These are phyloP conservation scores for Limonomyces culmigenus DNA, from an alignment of 1,284 basidiomycete species.

Conservation along the genomic window DNA sequence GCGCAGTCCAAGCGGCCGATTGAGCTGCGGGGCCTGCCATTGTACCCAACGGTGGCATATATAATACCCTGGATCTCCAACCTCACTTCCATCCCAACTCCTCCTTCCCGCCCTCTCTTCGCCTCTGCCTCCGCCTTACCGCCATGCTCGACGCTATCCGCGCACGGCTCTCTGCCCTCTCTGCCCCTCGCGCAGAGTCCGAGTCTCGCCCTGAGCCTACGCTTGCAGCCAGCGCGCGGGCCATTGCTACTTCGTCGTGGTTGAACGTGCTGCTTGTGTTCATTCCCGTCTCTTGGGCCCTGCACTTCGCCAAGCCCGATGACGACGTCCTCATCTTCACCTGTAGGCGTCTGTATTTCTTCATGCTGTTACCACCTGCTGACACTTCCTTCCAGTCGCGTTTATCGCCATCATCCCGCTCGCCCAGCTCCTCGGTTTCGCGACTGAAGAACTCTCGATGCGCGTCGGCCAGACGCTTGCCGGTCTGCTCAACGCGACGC, in stretches of 20 bases:
- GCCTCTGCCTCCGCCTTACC: too few species aligned
- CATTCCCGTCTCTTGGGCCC: constrained; percentile 66
- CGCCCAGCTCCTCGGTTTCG: constrained; percentile 71
- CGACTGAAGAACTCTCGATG: constrained; percentile 76
- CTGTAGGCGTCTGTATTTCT: constrained; percentile 26
- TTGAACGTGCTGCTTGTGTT: constrained; percentile 47
- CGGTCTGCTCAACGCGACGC: constrained; percentile 73
- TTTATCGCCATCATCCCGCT: constrained; percentile 61
- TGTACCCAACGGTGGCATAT: too few species aligned
- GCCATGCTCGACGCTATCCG: too few species aligned
- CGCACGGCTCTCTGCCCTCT: too few species aligned
- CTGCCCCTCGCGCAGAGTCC: too few species aligned
- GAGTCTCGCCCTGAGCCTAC: constrained; percentile 28
- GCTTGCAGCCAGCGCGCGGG: constrained; percentile 22
- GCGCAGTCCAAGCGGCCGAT: too few species aligned
- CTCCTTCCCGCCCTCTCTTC: too few species aligned
- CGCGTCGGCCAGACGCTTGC: constrained; percentile 76
- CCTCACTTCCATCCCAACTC: too few species aligned
- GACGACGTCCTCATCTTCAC: constrained; percentile 49
- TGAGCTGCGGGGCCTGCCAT: too few species aligned
- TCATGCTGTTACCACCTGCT: not conserved
- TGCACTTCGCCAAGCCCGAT: constrained; percentile 38
- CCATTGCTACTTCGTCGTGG: constrained; percentile 36
- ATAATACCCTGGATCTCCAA: too few species aligned
- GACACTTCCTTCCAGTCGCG: constrained; percentile 25